Evolutionary conservation across 2,329 filamentous ascomycete genomes (phyloP).

Genomic region (Trichoderma atroviride): DNA sequence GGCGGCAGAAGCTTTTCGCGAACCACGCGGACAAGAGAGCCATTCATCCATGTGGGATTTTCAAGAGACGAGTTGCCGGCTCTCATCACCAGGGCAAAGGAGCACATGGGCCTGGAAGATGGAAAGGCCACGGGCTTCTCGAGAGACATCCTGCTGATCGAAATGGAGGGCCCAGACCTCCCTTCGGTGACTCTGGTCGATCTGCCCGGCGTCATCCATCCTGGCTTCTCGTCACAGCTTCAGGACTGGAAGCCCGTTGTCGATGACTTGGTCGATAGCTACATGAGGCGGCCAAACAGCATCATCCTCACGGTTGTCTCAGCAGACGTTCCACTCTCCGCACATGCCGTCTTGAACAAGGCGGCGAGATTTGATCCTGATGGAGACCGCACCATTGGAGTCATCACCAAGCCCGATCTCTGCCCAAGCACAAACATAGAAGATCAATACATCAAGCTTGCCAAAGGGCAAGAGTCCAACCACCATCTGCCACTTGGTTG

Average conservation of each 20-base stretch:
- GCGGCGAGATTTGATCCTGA: conserved; percentile 37
- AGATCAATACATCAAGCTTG: conserved; percentile 45
- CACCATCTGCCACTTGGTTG: conserved; percentile 48
- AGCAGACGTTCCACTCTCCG: conserved; percentile 53
- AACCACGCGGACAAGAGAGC: conserved; percentile 22
- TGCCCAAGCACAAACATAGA: conserved; percentile 33
- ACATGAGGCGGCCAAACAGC: conserved; percentile 59
- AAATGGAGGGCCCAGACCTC: conserved; percentile 50
- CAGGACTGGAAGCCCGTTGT: conserved; percentile 49
- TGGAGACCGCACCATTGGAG: conserved; percentile 52
- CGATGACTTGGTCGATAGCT: conserved; percentile 51
- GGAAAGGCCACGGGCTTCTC: conserved; percentile 45
- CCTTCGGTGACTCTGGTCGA: conserved; percentile 62
- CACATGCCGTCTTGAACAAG: conserved; percentile 52
- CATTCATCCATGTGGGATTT: conserved; percentile 34
- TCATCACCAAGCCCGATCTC: conserved; percentile 60
- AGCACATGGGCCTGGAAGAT: conserved; percentile 52
- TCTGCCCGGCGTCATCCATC: conserved; percentile 58
- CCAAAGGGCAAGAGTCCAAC: conserved; percentile 45
- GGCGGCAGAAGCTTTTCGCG: background rate
- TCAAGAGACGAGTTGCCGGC: conserved; percentile 35
- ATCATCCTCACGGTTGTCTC: conserved; percentile 63
- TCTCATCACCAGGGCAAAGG: conserved; percentile 46
- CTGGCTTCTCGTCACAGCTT: conserved; percentile 51
- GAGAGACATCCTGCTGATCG: conserved; percentile 51